Conservation (phyloP, 208 protist genomes). For the Spongospora subterranea region DNA sequence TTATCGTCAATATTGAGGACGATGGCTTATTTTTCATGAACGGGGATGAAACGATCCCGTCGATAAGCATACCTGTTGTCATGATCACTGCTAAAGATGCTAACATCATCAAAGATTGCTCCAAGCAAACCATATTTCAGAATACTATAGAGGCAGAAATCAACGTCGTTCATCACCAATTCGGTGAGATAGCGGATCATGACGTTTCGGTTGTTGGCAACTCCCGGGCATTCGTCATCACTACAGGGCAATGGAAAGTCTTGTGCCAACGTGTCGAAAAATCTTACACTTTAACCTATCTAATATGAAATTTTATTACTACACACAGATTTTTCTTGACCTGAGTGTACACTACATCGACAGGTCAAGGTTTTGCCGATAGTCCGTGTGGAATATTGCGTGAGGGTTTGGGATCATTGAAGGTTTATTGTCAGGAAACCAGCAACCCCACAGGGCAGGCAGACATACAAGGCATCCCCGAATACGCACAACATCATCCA, state of each 20-base stretch:
- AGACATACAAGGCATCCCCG: no score
- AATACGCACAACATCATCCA: no score
- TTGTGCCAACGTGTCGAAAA: neutral
- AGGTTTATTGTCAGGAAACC: no score
- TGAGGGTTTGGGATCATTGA: no score
- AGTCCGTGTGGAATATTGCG: no score
- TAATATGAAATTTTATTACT: neutral
- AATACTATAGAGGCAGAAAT: neutral
- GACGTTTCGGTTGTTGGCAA: neutral
- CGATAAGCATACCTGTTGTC: neutral
- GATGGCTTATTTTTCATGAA: conserved; percentile 29
- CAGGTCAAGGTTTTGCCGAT: no score
- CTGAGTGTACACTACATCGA: no score
- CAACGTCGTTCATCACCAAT: conserved; percentile 13
- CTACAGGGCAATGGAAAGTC: neutral
- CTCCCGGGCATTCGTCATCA: neutral
- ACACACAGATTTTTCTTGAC: no score
- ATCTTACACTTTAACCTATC: conserved; percentile 11
- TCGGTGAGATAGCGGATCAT: neutral
- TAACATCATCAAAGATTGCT: neutral
- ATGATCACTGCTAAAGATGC: neutral
- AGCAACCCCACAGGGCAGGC: no score
- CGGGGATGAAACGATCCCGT: neutral
- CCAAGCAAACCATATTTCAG: no score
- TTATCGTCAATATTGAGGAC: neutral